These are phyloP conservation scores for Boletus tylopilopsis DNA, from an alignment of 768 basidiomycete species.

Conservation along the genomic window DNA sequence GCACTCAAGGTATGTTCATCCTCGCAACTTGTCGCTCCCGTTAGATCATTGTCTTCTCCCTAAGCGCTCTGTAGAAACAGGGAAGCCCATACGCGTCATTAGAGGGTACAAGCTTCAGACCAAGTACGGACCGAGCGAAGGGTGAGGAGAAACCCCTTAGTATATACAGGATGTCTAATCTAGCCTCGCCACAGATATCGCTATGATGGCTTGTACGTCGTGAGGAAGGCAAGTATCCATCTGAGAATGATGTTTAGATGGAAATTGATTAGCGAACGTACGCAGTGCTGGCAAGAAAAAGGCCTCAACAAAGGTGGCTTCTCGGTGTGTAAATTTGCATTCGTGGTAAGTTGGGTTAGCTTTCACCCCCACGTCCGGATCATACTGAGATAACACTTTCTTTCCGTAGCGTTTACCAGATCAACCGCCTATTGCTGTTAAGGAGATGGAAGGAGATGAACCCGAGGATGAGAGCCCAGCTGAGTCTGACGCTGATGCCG, in stretches of 20 bases:
- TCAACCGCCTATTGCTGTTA: constrained; percentile 25
- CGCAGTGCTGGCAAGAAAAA: constrained; percentile 68
- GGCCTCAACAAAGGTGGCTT: constrained; percentile 68
- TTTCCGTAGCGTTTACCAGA: constrained; percentile 22
- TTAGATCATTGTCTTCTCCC: neutral
- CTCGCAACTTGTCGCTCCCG: neutral
- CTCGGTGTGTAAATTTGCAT: constrained; percentile 81
- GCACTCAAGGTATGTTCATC: constrained; percentile 50
- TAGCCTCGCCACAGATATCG: constrained; percentile 54
- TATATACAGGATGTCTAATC: neutral
- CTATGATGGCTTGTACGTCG: constrained; percentile 85
- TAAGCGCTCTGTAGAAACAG: constrained; percentile 74
- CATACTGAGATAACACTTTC: neutral
- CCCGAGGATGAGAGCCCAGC: constrained; percentile 1
- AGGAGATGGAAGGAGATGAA: constrained; percentile 9
- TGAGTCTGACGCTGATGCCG: constrained; percentile 5
- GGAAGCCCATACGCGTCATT: constrained; percentile 82
- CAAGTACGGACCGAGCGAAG: constrained; percentile 73
- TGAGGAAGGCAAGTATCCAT: constrained; percentile 54
- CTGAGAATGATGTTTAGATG: neutral
- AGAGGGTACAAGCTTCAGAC: constrained; percentile 69
- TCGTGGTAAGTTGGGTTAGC: constrained; percentile 51
- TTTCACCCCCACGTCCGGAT: neutral
- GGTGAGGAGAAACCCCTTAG: constrained; percentile 38
- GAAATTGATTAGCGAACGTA: neutral